phyloP scores from a whole-genome alignment of 2,329 filamentous ascomycete species.

The Hypoxylon rubiginosum region DNA sequence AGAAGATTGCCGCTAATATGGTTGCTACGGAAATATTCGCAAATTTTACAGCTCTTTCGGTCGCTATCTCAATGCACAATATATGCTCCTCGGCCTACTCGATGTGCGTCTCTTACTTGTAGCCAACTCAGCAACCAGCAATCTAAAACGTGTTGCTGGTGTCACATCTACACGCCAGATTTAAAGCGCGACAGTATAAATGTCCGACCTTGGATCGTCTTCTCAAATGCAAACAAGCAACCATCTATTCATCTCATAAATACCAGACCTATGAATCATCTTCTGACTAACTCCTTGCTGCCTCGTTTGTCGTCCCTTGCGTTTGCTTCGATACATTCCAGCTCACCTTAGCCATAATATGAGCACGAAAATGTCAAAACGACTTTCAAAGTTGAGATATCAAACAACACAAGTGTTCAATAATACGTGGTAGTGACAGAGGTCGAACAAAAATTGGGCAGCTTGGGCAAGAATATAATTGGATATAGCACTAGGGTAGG shows the following conservation, averaged over 20 bases:
- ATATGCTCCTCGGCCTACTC: background rate
- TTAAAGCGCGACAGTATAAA: background rate
- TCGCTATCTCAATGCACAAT: background rate
- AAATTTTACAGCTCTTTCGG: background rate
- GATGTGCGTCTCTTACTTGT: background rate
- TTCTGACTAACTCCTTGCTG: background rate
- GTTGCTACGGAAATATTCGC: background rate
- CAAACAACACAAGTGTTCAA: background rate
- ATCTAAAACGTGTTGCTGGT: background rate
- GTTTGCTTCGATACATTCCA: background rate
- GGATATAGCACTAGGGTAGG: background rate
- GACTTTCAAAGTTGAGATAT: background rate
- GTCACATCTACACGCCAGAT: background rate
- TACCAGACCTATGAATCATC: background rate
- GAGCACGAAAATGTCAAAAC: background rate
- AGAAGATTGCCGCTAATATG: background rate
- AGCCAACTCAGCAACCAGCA: background rate
- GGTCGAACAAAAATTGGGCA: background rate
- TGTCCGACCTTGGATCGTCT: background rate
- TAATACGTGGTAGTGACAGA: background rate
- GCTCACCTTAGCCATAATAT: background rate
- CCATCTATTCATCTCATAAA: slow-evolving; percentile 6
- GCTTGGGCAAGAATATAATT: background rate
- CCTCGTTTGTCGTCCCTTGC: background rate
- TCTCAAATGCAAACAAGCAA: slow-evolving; percentile 13